These are phyloP conservation scores for Peronosclerospora sorghi DNA, from an alignment of 352 stramenopile genomes.

Conservation along the genomic window DNA sequence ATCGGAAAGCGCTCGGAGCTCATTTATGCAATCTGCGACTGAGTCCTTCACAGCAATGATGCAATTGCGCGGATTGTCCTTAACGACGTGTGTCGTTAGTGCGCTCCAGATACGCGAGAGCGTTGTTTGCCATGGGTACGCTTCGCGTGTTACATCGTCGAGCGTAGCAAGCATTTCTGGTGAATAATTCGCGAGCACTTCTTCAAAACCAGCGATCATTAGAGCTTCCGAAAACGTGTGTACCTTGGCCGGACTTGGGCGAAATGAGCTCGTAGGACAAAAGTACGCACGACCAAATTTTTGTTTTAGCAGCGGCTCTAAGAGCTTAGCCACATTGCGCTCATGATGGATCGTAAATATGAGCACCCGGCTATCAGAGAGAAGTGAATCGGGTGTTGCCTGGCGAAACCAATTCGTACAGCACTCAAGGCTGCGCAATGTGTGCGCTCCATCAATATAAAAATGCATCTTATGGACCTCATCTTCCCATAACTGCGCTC, in stretches of 20 bases:
- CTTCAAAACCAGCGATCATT: constrained; percentile 17
- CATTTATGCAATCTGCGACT: constrained; percentile 47
- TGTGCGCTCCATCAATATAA: constrained; percentile 86
- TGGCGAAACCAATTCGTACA: constrained; percentile 66
- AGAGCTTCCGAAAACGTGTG: constrained; percentile 58
- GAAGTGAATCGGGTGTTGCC: constrained; percentile 2
- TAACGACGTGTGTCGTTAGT: constrained; percentile 28
- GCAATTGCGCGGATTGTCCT: constrained; percentile 19
- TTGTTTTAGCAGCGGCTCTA: constrained; percentile 45
- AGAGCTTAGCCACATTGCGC: constrained; percentile 58
- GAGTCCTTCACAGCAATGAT: constrained; percentile 36
- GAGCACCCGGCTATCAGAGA: constrained; percentile 29
- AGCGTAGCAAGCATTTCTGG: constrained; percentile 28
- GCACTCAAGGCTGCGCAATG: constrained; percentile 59
- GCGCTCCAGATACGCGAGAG: constrained; percentile 40
- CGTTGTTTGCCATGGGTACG: constrained; percentile 47
- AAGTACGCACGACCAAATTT: constrained; percentile 75
- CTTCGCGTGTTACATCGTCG: constrained; percentile 30
- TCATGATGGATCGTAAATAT: constrained; percentile 82
- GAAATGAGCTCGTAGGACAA: constrained; percentile 47
- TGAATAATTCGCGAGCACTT: constrained; percentile 35
- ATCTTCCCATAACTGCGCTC: constrained; percentile 55
- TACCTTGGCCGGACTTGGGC: constrained; percentile 55
- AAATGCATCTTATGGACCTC: constrained; percentile 30
- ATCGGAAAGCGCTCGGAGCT: constrained; percentile 28